A percentile compares a stretch with the other conserved stretches of the same genome.
These are phyloP conservation scores for Penicillium salamii DNA, from an alignment of 495 filamentous ascomycete species.

Conservation along the genomic window DNA sequence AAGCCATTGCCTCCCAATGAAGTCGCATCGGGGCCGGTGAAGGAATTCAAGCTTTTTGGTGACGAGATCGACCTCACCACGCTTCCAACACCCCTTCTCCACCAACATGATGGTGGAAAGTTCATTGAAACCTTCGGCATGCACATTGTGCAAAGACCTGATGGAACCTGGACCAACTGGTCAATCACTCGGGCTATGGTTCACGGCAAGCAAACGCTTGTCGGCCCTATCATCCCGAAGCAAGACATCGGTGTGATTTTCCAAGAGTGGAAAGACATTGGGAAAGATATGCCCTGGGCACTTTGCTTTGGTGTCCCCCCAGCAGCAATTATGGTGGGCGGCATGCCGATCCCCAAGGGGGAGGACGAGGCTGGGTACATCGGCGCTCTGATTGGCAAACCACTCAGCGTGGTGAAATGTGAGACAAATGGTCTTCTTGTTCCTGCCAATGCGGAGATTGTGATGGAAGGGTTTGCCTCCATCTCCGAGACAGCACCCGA, in stretches of 20 bases:
- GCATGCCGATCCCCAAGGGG: slow-evolving; percentile 37
- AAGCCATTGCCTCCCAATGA: slow-evolving; percentile 24
- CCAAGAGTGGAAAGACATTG: slow-evolving; percentile 36
- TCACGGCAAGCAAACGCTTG: slow-evolving; percentile 26
- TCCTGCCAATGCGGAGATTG: slow-evolving; percentile 38
- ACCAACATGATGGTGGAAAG: slow-evolving; percentile 36
- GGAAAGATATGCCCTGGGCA: slow-evolving; percentile 35
- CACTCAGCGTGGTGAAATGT: slow-evolving; percentile 37
- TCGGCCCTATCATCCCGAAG: slow-evolving; percentile 25
- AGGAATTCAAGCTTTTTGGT: slow-evolving; percentile 27
- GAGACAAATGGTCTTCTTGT: slow-evolving; percentile 37
- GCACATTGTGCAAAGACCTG: slow-evolving; percentile 34
- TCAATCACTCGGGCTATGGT: slow-evolving; percentile 41
- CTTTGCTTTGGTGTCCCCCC: slow-evolving; percentile 38
- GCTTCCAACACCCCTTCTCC: slow-evolving; percentile 32
- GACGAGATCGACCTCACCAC: slow-evolving; percentile 33
- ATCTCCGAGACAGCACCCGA: slow-evolving; percentile 30
- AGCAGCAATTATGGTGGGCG: slow-evolving; percentile 35
- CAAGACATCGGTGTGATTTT: slow-evolving; percentile 36
- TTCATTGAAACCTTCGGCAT: slow-evolving; percentile 41
- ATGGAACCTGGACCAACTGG: slow-evolving; percentile 39
- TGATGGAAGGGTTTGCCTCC: slow-evolving; percentile 36
- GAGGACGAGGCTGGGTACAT: slow-evolving; percentile 35
- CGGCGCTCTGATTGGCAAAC: slow-evolving; percentile 28
- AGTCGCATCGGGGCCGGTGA: slow-evolving; percentile 28